Percentiles rank a stretch among this genome's conserved stretches.
Evolutionary conservation across 345 rosid species (phyloP).

Genomic region (Citrus maxima): DNA sequence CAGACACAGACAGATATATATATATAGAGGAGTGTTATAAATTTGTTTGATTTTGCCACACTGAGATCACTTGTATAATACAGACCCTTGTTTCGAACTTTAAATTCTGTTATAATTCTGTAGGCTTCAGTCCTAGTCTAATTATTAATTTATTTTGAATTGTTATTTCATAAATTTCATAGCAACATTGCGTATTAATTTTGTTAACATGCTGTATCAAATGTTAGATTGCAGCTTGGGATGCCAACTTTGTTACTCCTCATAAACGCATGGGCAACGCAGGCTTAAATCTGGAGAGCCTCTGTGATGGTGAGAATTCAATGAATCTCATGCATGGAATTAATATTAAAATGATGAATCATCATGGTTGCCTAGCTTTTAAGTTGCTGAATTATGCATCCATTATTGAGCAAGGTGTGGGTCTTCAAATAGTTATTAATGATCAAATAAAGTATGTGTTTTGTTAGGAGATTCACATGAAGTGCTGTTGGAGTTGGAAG

Average conservation of each 20-base stretch:
- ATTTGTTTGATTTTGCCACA: neutral
- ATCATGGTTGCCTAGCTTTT: neutral
- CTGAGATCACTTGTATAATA: neutral
- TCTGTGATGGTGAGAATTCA: slow-evolving; percentile 71
- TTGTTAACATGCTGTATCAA: slow-evolving; percentile 8
- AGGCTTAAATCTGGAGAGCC: slow-evolving; percentile 46
- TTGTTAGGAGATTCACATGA: slow-evolving; percentile 65
- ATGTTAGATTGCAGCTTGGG: slow-evolving; percentile 95
- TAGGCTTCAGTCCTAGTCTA: neutral
- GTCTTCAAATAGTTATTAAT: neutral
- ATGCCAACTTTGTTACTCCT: slow-evolving; percentile 93
- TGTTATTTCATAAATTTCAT: neutral
- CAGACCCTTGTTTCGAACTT: neutral
- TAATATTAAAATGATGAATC: neutral
- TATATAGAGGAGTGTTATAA: neutral
- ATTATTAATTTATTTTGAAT: neutral
- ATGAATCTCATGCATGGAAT: slow-evolving; percentile 1
- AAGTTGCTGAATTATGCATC: slow-evolving; percentile 2
- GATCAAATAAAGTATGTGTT: slow-evolving; percentile 8
- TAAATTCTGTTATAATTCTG: neutral
- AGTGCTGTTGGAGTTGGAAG: slow-evolving; percentile 78
- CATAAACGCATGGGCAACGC: slow-evolving; percentile 97
- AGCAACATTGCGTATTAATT: neutral
- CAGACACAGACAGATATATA: neutral
- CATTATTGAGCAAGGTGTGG: neutral